A percentile compares a stretch with the other conserved stretches of the same genome.
Conservation (phyloP, 2,329 filamentous ascomycete genomes). For the Pyricularia grisea region DNA sequence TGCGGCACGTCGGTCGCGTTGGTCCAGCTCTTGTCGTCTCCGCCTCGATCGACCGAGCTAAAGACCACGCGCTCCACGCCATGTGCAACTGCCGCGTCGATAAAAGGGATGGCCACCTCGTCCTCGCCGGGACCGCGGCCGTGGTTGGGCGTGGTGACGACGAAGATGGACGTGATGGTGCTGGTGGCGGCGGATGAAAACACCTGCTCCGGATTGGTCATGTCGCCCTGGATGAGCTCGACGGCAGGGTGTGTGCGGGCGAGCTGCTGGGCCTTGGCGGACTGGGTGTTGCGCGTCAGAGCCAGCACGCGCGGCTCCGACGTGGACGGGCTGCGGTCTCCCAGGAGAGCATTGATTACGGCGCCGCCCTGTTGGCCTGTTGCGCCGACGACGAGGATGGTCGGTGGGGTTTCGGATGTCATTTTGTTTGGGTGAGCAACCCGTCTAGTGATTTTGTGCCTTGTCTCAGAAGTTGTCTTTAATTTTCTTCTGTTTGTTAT, state of each 20-base stretch:
- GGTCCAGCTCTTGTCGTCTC: conserved; percentile 16
- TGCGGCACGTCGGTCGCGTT: conserved; percentile 18
- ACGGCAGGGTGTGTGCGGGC: conserved; percentile 11
- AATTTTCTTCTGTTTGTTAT: too few relatives aligned
- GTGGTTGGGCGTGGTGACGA: conserved; percentile 20
- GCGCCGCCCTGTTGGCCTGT: conserved; percentile 12
- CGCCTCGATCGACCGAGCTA: conserved; percentile 20
- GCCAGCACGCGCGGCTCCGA: conserved; percentile 11
- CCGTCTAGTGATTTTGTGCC: too few relatives aligned
- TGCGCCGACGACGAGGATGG: conserved; percentile 11
- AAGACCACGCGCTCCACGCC: conserved; percentile 22
- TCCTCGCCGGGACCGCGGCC: conserved; percentile 18
- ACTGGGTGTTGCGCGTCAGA: conserved; percentile 14
- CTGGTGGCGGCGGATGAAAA: conserved; percentile 20
- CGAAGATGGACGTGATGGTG: conserved; percentile 21
- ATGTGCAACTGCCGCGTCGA: conserved; percentile 22
- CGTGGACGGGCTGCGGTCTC: neutral
- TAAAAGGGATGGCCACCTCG: conserved; percentile 22
- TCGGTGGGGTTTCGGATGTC: neutral
- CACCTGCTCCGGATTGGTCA: conserved; percentile 19
- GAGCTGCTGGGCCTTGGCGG: conserved; percentile 18
- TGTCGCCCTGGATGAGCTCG: conserved; percentile 24
- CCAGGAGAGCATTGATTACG: conserved; percentile 9
- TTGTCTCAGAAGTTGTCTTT: too few relatives aligned
- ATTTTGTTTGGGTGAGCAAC: neutral